These are phyloP conservation scores for Pistacia vera DNA, from an alignment of 345 rosid species.

Conservation along the genomic window DNA sequence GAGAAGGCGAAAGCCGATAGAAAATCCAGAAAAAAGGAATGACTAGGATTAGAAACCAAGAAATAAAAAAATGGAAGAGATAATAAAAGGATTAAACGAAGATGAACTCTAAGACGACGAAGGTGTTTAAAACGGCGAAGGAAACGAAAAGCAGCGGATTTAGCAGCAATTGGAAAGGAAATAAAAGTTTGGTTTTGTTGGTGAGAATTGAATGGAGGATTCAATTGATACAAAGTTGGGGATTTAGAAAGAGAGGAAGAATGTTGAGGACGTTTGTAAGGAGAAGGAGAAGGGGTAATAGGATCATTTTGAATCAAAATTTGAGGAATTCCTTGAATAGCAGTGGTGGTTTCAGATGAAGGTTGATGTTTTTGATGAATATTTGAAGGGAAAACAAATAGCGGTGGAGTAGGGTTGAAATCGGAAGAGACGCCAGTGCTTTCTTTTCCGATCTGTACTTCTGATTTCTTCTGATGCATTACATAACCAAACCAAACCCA, in stretches of 20 bases:
- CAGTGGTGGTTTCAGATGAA: not conserved
- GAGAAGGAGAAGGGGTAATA: conserved; percentile 45
- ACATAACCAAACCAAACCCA: conserved; percentile 34
- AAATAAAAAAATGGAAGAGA: conserved; percentile 80
- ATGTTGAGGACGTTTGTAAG: conserved; percentile 71
- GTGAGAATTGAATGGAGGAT: conserved; percentile 25
- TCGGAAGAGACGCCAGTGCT: conserved; percentile 99
- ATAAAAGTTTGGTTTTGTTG: conserved; percentile 32
- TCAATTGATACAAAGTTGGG: conserved; percentile 51
- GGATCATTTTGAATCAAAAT: conserved; percentile 45
- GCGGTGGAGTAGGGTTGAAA: conserved; percentile 72
- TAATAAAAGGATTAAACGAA: conserved; percentile 65
- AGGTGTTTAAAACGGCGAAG: conserved; percentile 53
- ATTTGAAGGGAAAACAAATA: conserved; percentile 30
- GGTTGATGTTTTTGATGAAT: conserved; percentile 27
- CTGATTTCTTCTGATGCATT: conserved; percentile 99
- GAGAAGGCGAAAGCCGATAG: conserved; percentile 85
- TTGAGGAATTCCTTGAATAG: not conserved
- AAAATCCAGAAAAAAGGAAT: conserved; percentile 78
- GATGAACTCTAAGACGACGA: conserved; percentile 53
- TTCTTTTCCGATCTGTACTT: conserved; percentile 99
- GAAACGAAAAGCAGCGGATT: conserved; percentile 46
- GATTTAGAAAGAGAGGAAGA: conserved; percentile 54
- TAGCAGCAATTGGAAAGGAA: conserved; percentile 49
- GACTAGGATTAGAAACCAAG: conserved; percentile 80